A percentile compares a stretch with the other conserved stretches of the same genome.
Evolutionary conservation across 495 filamentous ascomycete species (phyloP).

Genomic region (Apiosordaria backusii): DNA sequence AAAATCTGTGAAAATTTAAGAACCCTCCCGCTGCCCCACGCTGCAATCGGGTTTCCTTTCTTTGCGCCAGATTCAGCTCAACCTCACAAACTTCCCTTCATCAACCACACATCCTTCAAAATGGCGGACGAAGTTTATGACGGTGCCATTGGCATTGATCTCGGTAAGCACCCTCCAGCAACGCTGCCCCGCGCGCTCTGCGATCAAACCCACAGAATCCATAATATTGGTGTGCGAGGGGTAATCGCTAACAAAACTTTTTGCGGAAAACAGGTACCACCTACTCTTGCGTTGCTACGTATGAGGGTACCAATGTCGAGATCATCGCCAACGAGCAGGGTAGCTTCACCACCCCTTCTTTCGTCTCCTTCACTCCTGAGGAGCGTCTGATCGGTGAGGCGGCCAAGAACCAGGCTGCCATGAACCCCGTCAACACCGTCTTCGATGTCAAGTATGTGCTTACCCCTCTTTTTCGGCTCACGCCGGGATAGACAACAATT

Average conservation of each 20-base stretch:
- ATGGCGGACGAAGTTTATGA: slow-evolving; percentile 97
- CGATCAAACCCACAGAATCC: not conserved
- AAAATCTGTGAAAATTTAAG: slow-evolving; percentile 35
- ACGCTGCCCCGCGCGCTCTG: not conserved
- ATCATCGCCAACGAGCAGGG: slow-evolving; percentile 99
- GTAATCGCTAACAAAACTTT: slow-evolving; percentile 14
- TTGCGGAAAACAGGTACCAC: slow-evolving; percentile 69
- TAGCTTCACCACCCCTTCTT: slow-evolving; percentile 96
- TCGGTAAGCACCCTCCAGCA: slow-evolving; percentile 62
- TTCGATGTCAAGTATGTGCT: slow-evolving; percentile 82
- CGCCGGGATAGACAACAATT: not conserved
- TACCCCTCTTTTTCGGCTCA: not conserved
- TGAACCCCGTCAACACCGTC: slow-evolving; percentile 97
- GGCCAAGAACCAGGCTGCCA: slow-evolving; percentile 99
- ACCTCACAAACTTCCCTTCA: slow-evolving; percentile 18
- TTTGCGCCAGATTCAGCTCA: slow-evolving; percentile 29
- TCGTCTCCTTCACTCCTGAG: slow-evolving; percentile 97
- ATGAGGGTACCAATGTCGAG: slow-evolving; percentile 98
- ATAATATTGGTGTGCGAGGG: not conserved
- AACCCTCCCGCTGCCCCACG: slow-evolving; percentile 33
- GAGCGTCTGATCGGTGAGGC: slow-evolving; percentile 98
- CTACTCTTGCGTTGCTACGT: slow-evolving; percentile 99
- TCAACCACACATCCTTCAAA: slow-evolving; percentile 21
- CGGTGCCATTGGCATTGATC: slow-evolving; percentile 99
- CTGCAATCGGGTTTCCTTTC: slow-evolving; percentile 24